Evolutionary conservation across 148 eudicot genomes (phyloP), one percentile per base, ranked within the genome.

Genomic region (Dysphania ambrosioides): DNA sequence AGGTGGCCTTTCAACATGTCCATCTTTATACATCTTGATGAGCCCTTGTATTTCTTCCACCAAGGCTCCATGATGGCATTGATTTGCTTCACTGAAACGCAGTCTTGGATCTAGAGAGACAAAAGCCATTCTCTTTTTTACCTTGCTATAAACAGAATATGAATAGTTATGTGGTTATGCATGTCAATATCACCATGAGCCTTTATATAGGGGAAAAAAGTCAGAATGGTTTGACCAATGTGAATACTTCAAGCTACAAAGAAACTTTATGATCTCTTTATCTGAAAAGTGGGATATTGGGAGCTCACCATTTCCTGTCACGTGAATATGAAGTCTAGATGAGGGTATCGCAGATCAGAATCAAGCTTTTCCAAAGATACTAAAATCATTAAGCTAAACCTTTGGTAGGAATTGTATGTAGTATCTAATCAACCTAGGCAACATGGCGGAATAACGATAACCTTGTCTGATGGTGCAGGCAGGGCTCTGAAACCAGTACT

Each of bases 1-100:
- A 0, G 77, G 76, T 13, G 80, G 82, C 18, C 91, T 79, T 51
- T 86, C 91, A 18, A 88, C 81, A 15, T 75, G 72, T 8, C 94
- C 90, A 36, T 82, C 78, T 74, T 74, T 79, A 74, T 80, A 79
- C 53, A 88, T 85, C 58, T 68, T 79, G 32, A 90, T 86, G 21
- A 90, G 81, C 18, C 90, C 90, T 70, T 82, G 75, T 51, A 90
- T 86, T 72, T 90, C 91, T 67, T 87, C 90, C 19, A 72, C 79
- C 38, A 80, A 30, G 57, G 68, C 41, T 30, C 75, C 76, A 27
- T 75, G 78, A 55, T 75, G 78, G 40, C 68, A 72, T 41, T 70
- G 79, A 57, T 49, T 65, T 65, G 59, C 61, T 41, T 76, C 29
- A 71, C 71, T 77, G 49, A 30, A 44, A 66, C 67, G 42, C 10